These are phyloP conservation scores for Penicillium crustosum DNA, from an alignment of 2,329 filamentous ascomycete genomes.

Conservation along the genomic window DNA sequence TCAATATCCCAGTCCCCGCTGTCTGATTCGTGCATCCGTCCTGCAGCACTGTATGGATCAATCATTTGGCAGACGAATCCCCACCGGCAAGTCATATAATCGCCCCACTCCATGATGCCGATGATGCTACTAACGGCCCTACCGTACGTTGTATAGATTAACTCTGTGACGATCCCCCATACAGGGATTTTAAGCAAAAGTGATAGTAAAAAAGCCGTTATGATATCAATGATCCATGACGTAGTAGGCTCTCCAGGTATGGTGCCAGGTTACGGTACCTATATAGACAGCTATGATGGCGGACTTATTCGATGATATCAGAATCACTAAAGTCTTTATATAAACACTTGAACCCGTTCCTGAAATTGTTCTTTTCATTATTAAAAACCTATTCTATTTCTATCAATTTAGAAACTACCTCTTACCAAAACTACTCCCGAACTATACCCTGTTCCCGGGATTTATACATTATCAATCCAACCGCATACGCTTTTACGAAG, in stretches of 20 bases:
- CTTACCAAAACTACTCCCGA: constrained; percentile 2
- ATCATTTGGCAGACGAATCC: constrained; percentile 5
- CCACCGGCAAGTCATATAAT: constrained; percentile 5
- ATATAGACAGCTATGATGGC: constrained; percentile 11
- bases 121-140: constrained; percentile 13
- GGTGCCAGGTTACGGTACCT: constrained; percentile 11
- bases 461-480: constrained; percentile 3
- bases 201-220: background rate
- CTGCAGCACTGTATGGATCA: constrained; percentile 11
- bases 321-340: constrained; percentile 7
- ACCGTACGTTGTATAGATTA: constrained; percentile 10
- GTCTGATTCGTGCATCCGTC: constrained; percentile 11
- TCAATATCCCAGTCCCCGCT: background rate
- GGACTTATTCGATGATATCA: constrained; percentile 17
- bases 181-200: constrained; percentile 9
- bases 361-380: background rate
- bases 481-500: constrained; percentile 1
- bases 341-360: background rate
- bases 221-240: constrained; percentile 27
- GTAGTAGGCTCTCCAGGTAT: constrained; percentile 16
- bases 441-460: constrained; percentile 6
- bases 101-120: constrained; percentile 23
- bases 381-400: background rate
- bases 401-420: constrained; percentile 4
- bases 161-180: constrained; percentile 13